A percentile compares a stretch with the other conserved stretches of the same genome.
phyloP scores from a whole-genome alignment of 1,139 yeast species.

The Arxiozyma slooffiae region DNA sequence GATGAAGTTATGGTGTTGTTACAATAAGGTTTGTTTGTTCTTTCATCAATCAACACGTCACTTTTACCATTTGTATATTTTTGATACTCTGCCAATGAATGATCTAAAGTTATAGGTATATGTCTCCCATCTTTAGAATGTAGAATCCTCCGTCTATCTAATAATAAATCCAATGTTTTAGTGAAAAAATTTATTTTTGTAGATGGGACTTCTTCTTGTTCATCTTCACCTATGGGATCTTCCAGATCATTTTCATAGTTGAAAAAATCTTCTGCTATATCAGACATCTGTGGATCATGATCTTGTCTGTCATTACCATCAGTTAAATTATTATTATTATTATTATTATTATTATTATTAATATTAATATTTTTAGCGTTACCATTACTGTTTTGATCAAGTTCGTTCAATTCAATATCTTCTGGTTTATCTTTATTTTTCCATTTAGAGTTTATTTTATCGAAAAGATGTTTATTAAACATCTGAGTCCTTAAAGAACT shows the following conservation, averaged over 20 bases:
- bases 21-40: constrained; percentile 50
- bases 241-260: constrained; percentile 16
- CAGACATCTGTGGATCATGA: background rate
- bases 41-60: constrained; percentile 48
- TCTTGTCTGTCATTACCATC: background rate
- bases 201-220: constrained; percentile 7
- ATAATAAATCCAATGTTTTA: constrained; percentile 22
- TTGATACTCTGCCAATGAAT: constrained; percentile 19
- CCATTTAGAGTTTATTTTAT: constrained; percentile 11
- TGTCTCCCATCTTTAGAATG: constrained; percentile 58
- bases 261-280: constrained; percentile 13
- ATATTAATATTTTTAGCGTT: background rate
- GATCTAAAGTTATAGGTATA: constrained; percentile 52
- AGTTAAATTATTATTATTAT: background rate
- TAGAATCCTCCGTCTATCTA: constrained; percentile 27
- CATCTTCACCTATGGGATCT: constrained; percentile 10
- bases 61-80: constrained; percentile 14
- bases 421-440: constrained; percentile 5
- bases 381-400: background rate
- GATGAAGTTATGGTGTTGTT: constrained; percentile 75
- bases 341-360: no score
- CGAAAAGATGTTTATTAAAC: constrained; percentile 42
- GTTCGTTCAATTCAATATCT: constrained; percentile 1
- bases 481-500: constrained; percentile 66
- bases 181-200: constrained; percentile 15